phyloP scores from a whole-genome alignment of 2,329 filamentous ascomycete genomes.

The Alternaria metachromatica region DNA sequence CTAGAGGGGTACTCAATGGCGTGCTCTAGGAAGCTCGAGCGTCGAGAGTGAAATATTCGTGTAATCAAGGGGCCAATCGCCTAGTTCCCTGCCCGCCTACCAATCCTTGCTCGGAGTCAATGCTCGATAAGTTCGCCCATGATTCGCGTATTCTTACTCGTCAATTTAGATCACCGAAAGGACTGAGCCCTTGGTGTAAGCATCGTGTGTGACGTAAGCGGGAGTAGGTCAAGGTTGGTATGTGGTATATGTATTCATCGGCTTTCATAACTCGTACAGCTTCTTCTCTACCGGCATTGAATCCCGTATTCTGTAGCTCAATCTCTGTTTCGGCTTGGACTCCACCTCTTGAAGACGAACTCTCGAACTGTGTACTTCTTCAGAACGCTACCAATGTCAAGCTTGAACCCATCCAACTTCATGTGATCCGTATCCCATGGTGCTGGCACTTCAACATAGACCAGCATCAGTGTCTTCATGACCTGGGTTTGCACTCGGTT shows the following conservation, averaged over 20 bases:
- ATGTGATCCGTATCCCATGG: conserved; percentile 59
- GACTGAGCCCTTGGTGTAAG: not conserved
- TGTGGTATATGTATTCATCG: not conserved
- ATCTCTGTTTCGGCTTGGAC: conserved; percentile 77
- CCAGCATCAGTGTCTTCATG: conserved; percentile 84
- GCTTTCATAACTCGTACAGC: not conserved
- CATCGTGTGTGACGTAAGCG: not conserved
- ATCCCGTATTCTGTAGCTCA: conserved; percentile 33
- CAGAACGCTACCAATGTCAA: conserved; percentile 69
- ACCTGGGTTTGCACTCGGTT: conserved; percentile 91
- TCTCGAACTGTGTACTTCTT: conserved; percentile 78
- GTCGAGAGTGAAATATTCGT: not conserved
- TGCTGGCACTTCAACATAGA: conserved; percentile 89
- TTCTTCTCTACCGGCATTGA: not conserved
- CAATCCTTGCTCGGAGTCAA: not conserved
- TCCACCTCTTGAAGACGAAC: conserved; percentile 82
- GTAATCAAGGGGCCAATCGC: not conserved
- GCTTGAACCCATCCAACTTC: conserved; percentile 39
- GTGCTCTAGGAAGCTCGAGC: not conserved
- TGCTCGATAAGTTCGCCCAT: not conserved
- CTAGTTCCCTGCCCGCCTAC: not conserved
- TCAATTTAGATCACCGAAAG: not conserved
- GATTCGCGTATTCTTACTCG: not conserved
- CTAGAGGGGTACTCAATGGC: not conserved
- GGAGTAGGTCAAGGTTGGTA: not conserved